Conservation (phyloP, 2,329 filamentous ascomycete species). For the Scedosporium dehoogii region DNA sequence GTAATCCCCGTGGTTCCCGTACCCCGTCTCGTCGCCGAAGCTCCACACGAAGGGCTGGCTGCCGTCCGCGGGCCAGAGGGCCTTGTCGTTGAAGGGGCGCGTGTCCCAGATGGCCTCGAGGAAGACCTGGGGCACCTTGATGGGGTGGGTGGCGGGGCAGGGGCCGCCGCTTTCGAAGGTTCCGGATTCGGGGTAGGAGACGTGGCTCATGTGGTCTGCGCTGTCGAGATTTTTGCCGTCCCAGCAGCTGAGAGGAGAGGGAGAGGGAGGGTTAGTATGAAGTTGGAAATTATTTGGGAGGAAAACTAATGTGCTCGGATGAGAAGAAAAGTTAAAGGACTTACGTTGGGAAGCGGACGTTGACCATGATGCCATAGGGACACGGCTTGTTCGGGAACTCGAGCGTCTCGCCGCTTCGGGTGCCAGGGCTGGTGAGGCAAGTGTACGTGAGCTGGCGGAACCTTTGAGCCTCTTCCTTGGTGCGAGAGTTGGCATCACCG, state of each 20-base stretch:
- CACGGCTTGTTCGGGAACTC: slow-evolving; percentile 46
- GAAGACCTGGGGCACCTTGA: slow-evolving; percentile 9
- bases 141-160: slow-evolving; percentile 30
- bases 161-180: slow-evolving; percentile 13
- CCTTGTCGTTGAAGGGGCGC: slow-evolving; percentile 22
- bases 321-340: neutral
- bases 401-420: slow-evolving; percentile 29
- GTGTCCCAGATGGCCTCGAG: slow-evolving; percentile 46
- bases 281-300: neutral
- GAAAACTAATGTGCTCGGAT: neutral
- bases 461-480: neutral
- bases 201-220: slow-evolving; percentile 43
- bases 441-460: slow-evolving; percentile 2
- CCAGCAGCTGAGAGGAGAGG: slow-evolving; percentile 39
- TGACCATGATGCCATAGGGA: slow-evolving; percentile 36
- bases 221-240: slow-evolving; percentile 47
- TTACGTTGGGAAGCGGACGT: slow-evolving; percentile 44
- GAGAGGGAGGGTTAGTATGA: neutral
- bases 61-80: slow-evolving; percentile 8
- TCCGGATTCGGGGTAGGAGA: slow-evolving; percentile 16
- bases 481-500: slow-evolving; percentile 34
- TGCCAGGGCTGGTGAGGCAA: neutral
- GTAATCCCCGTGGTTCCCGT: slow-evolving; percentile 28
- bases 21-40: slow-evolving; percentile 18
- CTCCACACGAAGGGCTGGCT: slow-evolving; percentile 11